phyloP scores from a whole-genome alignment of 2,329 filamentous ascomycete species.

The Albophoma yamanashiensis region DNA sequence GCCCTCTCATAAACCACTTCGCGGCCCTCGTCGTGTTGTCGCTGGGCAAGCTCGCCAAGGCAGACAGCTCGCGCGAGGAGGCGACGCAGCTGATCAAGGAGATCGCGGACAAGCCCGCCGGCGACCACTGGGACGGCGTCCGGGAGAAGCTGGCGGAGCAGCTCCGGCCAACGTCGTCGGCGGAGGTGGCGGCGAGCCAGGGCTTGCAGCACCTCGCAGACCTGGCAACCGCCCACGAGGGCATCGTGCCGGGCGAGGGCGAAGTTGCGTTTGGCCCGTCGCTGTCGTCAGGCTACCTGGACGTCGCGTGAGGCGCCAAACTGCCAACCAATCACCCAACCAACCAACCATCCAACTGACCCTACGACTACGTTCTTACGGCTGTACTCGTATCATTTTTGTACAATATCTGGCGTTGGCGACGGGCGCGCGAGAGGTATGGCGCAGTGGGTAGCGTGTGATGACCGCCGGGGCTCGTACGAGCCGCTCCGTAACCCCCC shows the following conservation, averaged over 20 bases:
- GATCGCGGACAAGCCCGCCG: constrained; percentile 41
- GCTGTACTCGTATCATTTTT: neutral
- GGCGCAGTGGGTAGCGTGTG: neutral
- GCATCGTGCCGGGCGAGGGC: constrained; percentile 16
- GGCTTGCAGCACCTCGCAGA: constrained; percentile 53
- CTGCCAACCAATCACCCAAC: too few species aligned
- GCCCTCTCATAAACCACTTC: constrained; percentile 59
- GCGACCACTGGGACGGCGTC: constrained; percentile 47
- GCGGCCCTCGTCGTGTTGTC: constrained; percentile 47
- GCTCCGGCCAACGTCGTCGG: constrained; percentile 23
- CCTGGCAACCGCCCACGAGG: constrained; percentile 34
- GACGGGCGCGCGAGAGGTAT: neutral
- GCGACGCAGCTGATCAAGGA: constrained; percentile 44
- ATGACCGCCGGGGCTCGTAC: neutral
- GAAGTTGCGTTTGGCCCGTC: constrained; percentile 21
- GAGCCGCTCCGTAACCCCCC: too few species aligned
- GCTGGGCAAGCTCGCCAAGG: constrained; percentile 47
- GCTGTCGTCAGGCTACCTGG: constrained; percentile 24
- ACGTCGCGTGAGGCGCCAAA: constrained; percentile 12
- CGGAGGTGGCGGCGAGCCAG: constrained; percentile 33
- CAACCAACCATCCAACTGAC: too few species aligned
- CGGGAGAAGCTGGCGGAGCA: constrained; percentile 28
- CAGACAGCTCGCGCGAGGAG: constrained; percentile 45
- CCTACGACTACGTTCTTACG: too few species aligned
- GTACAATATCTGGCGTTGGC: neutral